Conservation (phyloP, 495 filamentous ascomycete genomes). For the Daldinia decipiens region DNA sequence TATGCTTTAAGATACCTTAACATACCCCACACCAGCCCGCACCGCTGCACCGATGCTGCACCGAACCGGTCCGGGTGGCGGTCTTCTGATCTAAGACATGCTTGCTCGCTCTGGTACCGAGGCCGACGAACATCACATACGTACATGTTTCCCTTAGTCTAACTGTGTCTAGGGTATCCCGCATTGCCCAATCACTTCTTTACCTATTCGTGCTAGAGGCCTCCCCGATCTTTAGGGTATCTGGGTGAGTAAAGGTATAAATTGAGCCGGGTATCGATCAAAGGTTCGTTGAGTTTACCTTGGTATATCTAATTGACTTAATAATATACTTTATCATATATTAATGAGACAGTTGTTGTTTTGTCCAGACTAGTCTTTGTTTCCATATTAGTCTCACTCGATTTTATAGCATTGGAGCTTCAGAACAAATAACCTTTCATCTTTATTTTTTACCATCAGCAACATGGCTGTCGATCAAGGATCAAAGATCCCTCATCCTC, state of each 20-base stretch:
- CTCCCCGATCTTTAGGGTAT: conserved; percentile 28
- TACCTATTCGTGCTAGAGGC: conserved; percentile 31
- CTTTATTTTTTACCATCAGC: not conserved
- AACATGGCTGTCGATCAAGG: conserved; percentile 38
- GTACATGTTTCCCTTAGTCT: conserved; percentile 29
- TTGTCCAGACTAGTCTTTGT: conserved; percentile 22
- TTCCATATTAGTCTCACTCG: not conserved
- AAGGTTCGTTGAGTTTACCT: conserved; percentile 15
- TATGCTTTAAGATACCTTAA: not conserved
- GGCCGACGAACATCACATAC: conserved; percentile 34
- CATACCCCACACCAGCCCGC: conserved; percentile 39
- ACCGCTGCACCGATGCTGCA: conserved; percentile 39
- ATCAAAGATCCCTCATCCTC: conserved; percentile 59
- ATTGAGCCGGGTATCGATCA: conserved; percentile 28
- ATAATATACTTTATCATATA: conserved; percentile 14
- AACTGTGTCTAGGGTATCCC: conserved; percentile 15
- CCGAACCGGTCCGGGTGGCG: conserved; percentile 39
- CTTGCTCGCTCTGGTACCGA: conserved; percentile 33
- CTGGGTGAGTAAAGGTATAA: conserved; percentile 25
- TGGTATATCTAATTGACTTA: conserved; percentile 14
- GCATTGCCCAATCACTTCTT: conserved; percentile 30
- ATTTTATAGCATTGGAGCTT: not conserved
- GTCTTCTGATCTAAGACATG: conserved; percentile 44
- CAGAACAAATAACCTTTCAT: not conserved
- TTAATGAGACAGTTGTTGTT: not conserved